Percentiles rank a stretch among this genome's conserved stretches.
These are phyloP conservation scores for Lecanicillium sp. DNA, from an alignment of 2,329 filamentous ascomycete genomes.

Conservation along the genomic window DNA sequence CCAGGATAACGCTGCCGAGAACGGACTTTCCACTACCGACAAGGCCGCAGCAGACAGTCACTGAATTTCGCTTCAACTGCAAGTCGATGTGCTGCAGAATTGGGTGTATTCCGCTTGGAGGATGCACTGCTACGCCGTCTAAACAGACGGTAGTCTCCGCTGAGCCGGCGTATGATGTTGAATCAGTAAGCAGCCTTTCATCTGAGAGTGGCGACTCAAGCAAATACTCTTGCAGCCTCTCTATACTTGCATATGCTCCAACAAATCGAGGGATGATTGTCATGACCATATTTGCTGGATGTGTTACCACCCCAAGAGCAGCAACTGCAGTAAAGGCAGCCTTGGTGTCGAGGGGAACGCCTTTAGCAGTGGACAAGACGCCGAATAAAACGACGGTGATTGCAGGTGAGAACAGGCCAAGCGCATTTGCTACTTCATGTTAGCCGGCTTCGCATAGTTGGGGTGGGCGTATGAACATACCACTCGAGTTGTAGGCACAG, in stretches of 20 bases:
- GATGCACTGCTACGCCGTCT: background rate
- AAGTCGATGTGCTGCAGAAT: slow-evolving; percentile 2
- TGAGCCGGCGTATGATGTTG: background rate
- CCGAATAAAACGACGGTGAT: slow-evolving; percentile 6
- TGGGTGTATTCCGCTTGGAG: background rate
- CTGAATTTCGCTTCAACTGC: background rate
- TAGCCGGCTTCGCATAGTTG: too few relatives aligned
- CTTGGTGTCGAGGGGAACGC: slow-evolving; percentile 1
- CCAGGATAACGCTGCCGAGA: slow-evolving; percentile 3
- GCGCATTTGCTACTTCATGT: slow-evolving; percentile 5
- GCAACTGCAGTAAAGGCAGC: slow-evolving; percentile 7
- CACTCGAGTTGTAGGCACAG: slow-evolving; percentile 6
- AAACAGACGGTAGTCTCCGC: background rate
- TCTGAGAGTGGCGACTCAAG: background rate
- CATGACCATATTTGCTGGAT: slow-evolving; percentile 15
- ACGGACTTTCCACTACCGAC: slow-evolving; percentile 8
- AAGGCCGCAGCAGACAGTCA: slow-evolving; percentile 6
- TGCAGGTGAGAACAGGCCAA: slow-evolving; percentile 6
- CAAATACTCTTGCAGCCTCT: slow-evolving; percentile 6
- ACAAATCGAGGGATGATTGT: slow-evolving; percentile 10
- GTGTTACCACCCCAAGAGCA: slow-evolving; percentile 8
- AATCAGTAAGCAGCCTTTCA: background rate
- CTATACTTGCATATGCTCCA: slow-evolving; percentile 4
- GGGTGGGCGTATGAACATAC: too few relatives aligned
- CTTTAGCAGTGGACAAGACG: background rate